Evolutionary conservation across 208 protist species (phyloP), one percentile per base, ranked within the genome.

Genomic region (Trichomonas gallinae): DNA sequence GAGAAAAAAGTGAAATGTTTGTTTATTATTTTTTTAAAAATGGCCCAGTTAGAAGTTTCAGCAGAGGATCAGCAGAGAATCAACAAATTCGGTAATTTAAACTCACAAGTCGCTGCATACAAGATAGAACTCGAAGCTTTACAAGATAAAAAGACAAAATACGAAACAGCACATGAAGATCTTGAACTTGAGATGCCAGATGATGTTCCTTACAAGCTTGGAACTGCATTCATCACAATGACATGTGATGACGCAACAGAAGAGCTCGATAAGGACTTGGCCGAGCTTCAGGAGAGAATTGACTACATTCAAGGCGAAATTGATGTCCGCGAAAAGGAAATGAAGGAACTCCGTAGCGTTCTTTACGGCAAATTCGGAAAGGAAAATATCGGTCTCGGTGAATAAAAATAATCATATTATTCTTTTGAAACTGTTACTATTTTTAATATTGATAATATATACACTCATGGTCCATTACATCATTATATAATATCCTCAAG

Each of bases 11-110:
- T 72, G 58, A 72, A 72, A 72, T 72, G 58, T 72, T n/a, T 72
- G 21, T 26, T 72, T 72, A 26, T 72, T 72, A 31, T 6, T n/a
- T 72, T 31, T 31, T 31, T 31, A 85, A 85, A 93, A 93, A 93
- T 93, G 87, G 87, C 87, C 31, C n/a, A 93, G 46, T 26, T 93
- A 42, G 87, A 93, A 93, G 87, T 93, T 36, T 44, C 45, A 34
- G 40, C 44, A 38, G 40, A 13, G 15, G 87, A 93, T 38, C 87
- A 93, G 46, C 40, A 51, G 44, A 93, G 44, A 44, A 93, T 93
- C 17, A 93, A 93, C 31, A 93, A 51, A 51, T 93, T 93, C 45
- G 87, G 87, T 17, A 93, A 93, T 51, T 38, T 93, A 93, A 93
- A 93, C 45, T 44, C 87, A 34, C 87, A 93, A 93, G 42, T 42